Evolutionary conservation across 1,284 basidiomycete genomes (phyloP), one percentile per base, ranked within the genome.

Genomic region (Cutaneotrichosporon sp.): DNA sequence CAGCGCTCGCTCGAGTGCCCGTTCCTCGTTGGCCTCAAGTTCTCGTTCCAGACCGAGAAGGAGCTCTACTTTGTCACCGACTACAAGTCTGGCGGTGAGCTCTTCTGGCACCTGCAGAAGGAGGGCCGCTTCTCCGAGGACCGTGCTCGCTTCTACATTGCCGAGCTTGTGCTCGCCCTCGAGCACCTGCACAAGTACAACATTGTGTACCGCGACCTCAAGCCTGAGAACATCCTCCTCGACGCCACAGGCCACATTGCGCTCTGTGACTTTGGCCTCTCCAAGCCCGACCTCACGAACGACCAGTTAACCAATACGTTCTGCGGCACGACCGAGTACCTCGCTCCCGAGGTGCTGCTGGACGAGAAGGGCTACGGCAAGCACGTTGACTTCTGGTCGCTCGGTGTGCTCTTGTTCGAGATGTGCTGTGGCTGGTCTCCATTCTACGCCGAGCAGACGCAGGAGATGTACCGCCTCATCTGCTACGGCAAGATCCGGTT

Each of bases 371-470:
- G 97, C 14, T 99, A 99, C 81, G 94, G 91, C 60, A 99, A 99
- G 81, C 87, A 97, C 60, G 97, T 99, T 69, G 97, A 99, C 78
- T 99, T 99, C 78, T 99, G 97, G 97, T 92, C 89, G 54, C 82
- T 98, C 13, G 95, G 94, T 54, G 93, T 95, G 18, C 83, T 92
- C 46, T 82, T 95, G 34, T 95, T 95, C 73, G 92, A 95, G 80
- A 99, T 99, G 97, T 99, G 95, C 78, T 99, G 97, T 73, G 97
- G 97, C 18, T 99, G 97, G 97, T 94, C 91, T 78, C 97, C 97
- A 38, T 99, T 99, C 82, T 99, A 99, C 75, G 95, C 95, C 16
- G 97, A 99, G 74, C 97, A 99, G 77, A 98, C 94, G 18, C 95
- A 99, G 79, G 92, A 97, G 81, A 99, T 99, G 97, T 99, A 99